These are phyloP conservation scores for Amoeboaphelidium occidentale DNA, from an alignment of 371 early-diverging fungal species.

Conservation along the genomic window DNA sequence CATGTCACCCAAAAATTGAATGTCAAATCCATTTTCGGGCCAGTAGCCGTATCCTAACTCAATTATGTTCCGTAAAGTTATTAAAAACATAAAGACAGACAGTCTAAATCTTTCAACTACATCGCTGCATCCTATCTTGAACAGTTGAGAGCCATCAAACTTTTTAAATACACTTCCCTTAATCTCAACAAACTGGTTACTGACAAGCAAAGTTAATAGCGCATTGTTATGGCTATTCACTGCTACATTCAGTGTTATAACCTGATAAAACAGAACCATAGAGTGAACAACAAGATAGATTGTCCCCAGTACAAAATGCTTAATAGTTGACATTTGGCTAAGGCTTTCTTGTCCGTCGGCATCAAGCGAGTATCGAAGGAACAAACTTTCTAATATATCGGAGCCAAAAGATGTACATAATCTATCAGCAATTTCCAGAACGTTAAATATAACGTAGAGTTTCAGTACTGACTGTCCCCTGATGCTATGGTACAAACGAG, in stretches of 20 bases:
- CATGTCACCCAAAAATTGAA: too few species aligned
- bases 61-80: constrained; percentile 60
- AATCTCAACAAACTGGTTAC: constrained; percentile 94
- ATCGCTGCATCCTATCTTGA: constrained; percentile 76
- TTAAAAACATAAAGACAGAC: constrained; percentile 52
- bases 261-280: constrained; percentile 72
- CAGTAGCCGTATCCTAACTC: constrained; percentile 32
- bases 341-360: constrained; percentile 3
- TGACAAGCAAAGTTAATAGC: constrained; percentile 63
- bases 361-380: constrained; percentile 21
- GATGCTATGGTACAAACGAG: constrained; percentile 73
- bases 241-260: constrained; percentile 83
- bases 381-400: constrained; percentile 76
- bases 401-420: constrained; percentile 76
- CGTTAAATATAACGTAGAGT: constrained; percentile 87
- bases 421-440: constrained; percentile 77
- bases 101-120: constrained; percentile 87
- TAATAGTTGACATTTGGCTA: too few species aligned
- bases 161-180: constrained; percentile 85
- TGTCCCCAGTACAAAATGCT: constrained; percentile 33
- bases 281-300: constrained; percentile 34
- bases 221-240: constrained; percentile 85
- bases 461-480: constrained; percentile 86
- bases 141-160: constrained; percentile 84
- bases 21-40: too few species aligned